Conservation (phyloP, 176 grass and related monocot species). For the Carex cristatella region DNA sequence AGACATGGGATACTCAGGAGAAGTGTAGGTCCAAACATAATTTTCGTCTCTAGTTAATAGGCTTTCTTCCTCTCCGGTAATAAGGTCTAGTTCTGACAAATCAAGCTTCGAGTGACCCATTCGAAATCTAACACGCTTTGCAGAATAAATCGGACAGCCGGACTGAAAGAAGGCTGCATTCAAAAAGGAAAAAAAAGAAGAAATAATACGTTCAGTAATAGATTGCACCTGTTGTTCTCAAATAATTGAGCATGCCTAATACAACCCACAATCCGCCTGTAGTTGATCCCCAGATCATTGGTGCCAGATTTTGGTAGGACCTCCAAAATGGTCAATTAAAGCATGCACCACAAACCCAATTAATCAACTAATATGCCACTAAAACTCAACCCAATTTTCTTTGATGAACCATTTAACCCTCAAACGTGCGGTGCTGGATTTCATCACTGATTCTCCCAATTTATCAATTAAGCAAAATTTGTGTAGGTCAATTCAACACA, state of each 20-base stretch:
- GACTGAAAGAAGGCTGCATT: conserved; percentile 54
- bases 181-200: neutral
- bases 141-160: conserved; percentile 64
- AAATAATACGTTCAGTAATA: too few relatives aligned
- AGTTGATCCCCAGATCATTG: neutral
- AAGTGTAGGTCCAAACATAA: conserved; percentile 76
- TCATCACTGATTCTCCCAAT: neutral
- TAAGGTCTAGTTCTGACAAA: conserved; percentile 10
- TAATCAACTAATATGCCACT: neutral
- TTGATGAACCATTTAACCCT: neutral
- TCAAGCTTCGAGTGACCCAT: conserved; percentile 53
- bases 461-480: neutral
- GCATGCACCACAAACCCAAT: neutral
- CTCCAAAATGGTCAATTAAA: too few relatives aligned
- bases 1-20: conserved; percentile 65
- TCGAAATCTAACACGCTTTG: conserved; percentile 51
- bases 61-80: conserved; percentile 39
- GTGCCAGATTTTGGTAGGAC: neutral
- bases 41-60: conserved; percentile 36
- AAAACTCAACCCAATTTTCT: neutral
- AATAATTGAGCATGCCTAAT: neutral
- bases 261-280: neutral
- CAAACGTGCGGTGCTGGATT: neutral
- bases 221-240: neutral
- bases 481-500: neutral